Evolutionary conservation across 208 protist species (phyloP), one percentile per base, ranked within the genome.

Genomic region (Spongospora subterranea): DNA sequence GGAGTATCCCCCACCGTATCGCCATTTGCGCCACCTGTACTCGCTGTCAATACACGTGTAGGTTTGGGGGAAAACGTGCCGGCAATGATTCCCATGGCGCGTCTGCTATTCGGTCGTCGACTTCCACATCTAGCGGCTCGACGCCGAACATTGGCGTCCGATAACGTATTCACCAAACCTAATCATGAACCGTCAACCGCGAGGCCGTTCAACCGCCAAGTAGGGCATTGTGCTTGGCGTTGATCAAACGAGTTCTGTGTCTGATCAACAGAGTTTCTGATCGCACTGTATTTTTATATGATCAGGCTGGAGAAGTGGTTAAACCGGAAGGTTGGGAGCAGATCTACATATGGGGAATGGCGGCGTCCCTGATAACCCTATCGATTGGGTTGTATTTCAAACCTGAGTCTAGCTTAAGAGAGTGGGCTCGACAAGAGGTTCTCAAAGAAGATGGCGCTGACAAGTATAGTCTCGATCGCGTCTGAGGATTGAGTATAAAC

Each of bases 121-220:
- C 24, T 24, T 24, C n/a, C 54, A 29, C 71, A n/a, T 43, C 71
- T 6, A 6, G 17, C 71, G 6, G 13, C 35, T 35, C 17, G 71
- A 35, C 71, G 71, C 13, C 71, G 71, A 20, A 35, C 6, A 20
- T 20, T 82, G 71, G 40, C 17, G 20, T 17, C 17, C 35, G 35
- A 35, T 13, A 82, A 82, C n/a, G 40, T 82, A 20, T 82, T 6
- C 17, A n/a, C 6, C 40, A 82, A 45, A 13, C 35, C n/a, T 13
- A n/a, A 82, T n/a, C n/a, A 82, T 35, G 71, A 82, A n/a, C 71
- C 71, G 71, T 82, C 71, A n/a, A 82, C n/a, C 13, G 71, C 71
- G 17, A 6, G 71, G 13, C 71, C 71, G 17, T 82, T 82, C 71
- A 82, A 82, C n/a, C 71, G 71, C 50, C 50, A 60, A 60, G 50